These are phyloP conservation scores for Gamsiella multidivaricata DNA, from an alignment of 192 early-diverging fungal species.

Conservation along the genomic window DNA sequence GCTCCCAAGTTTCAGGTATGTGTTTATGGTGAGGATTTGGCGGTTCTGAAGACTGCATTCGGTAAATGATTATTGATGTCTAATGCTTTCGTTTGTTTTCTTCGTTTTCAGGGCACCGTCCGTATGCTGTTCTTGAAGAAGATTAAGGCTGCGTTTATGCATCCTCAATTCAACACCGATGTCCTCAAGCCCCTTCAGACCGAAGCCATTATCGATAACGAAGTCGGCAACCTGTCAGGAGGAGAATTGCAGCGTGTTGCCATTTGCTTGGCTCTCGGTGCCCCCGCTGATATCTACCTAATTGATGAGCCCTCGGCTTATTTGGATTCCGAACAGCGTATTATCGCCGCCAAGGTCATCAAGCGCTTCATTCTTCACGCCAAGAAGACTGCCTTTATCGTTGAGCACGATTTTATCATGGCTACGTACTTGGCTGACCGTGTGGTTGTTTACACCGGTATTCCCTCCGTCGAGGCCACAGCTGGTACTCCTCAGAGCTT, in stretches of 20 bases:
- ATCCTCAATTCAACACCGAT: slow-evolving; percentile 97
- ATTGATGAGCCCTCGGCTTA: slow-evolving; percentile 99
- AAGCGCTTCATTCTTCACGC: slow-evolving; percentile 96
- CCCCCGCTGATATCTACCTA: slow-evolving; percentile 94
- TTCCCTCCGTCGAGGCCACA: slow-evolving; percentile 83
- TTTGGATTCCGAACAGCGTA: slow-evolving; percentile 99
- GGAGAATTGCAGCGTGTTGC: slow-evolving; percentile 99
- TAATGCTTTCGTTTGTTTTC: neutral
- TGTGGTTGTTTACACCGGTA: slow-evolving; percentile 95
- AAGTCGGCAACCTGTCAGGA: slow-evolving; percentile 88
- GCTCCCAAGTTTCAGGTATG: slow-evolving; percentile 84
- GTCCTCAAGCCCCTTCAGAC: slow-evolving; percentile 95
- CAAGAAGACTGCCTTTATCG: slow-evolving; percentile 97
- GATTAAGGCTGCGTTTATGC: slow-evolving; percentile 86
- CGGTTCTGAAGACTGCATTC: neutral
- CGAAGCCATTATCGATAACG: slow-evolving; percentile 93
- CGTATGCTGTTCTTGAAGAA: slow-evolving; percentile 91
- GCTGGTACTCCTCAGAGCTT: slow-evolving; percentile 90
- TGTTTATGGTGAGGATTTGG: neutral
- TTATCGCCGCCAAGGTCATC: slow-evolving; percentile 98
- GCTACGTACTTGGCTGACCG: slow-evolving; percentile 97
- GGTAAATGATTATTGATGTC: neutral
- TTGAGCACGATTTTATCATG: slow-evolving; percentile 99
- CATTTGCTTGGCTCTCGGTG: slow-evolving; percentile 88
- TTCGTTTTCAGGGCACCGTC: slow-evolving; percentile 74